Percentiles rank a stretch among this genome's conserved stretches.
These are phyloP conservation scores for Alternaria panax DNA, from an alignment of 2,329 filamentous ascomycete genomes.

Conservation along the genomic window DNA sequence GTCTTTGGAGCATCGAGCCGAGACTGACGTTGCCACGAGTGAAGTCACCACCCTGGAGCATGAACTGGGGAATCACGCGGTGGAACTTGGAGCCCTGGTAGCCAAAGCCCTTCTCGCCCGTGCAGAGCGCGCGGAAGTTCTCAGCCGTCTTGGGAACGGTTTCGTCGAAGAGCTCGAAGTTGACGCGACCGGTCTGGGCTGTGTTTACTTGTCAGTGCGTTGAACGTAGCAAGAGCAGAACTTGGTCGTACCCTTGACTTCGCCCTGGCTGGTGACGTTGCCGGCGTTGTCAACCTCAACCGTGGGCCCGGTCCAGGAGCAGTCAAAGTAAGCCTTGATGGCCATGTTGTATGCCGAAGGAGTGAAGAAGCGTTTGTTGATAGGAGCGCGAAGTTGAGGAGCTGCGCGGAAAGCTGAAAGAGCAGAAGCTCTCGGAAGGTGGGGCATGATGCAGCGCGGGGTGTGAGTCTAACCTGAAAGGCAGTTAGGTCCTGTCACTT, in stretches of 20 bases:
- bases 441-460: constrained; percentile 36
- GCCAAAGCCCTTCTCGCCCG: constrained; percentile 79
- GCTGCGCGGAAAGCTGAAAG: constrained; percentile 45
- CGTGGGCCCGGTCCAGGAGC: constrained; percentile 74
- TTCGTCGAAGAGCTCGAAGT: constrained; percentile 86
- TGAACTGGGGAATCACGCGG: constrained; percentile 91
- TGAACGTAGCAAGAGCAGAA: neutral
- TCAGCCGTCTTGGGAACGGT: constrained; percentile 85
- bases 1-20: constrained; percentile 3
- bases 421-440: constrained; percentile 42
- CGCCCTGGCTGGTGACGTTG: constrained; percentile 56
- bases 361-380: constrained; percentile 63
- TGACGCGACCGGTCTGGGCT: constrained; percentile 81
- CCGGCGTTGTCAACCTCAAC: constrained; percentile 66
- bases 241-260: constrained; percentile 62
- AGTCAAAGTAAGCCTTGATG: constrained; percentile 77
- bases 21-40: constrained; percentile 83
- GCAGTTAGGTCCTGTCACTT: constrained; percentile 25
- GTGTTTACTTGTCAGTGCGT: constrained; percentile 30
- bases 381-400: constrained; percentile 46
- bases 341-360: constrained; percentile 77
- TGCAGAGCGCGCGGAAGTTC: constrained; percentile 89
- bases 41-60: constrained; percentile 97
- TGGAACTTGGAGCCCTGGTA: constrained; percentile 88
- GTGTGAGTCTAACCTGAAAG: constrained; percentile 27